These are phyloP conservation scores for Daldinia sp. DNA, from an alignment of 2,329 filamentous ascomycete species.

Conservation along the genomic window DNA sequence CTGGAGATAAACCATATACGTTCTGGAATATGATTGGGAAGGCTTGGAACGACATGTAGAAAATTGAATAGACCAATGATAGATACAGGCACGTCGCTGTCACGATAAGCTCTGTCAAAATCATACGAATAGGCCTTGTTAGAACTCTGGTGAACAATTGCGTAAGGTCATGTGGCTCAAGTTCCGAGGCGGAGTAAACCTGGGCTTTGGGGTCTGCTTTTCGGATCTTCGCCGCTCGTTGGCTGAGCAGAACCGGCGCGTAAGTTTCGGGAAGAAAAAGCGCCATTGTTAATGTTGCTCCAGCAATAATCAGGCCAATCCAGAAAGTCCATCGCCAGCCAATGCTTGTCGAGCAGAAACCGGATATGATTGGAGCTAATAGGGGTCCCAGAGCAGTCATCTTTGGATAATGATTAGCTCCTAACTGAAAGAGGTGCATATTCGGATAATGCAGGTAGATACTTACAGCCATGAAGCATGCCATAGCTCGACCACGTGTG, in stretches of 20 bases:
- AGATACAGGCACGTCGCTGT: conserved; percentile 77
- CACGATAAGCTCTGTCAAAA: conserved; percentile 78
- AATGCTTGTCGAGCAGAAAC: conserved; percentile 68
- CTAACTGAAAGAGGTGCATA: background rate
- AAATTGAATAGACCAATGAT: conserved; percentile 74
- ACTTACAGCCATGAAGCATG: conserved; percentile 72
- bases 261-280: conserved; percentile 75
- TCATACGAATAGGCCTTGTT: conserved; percentile 78
- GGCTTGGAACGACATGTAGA: conserved; percentile 81
- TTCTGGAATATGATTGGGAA: conserved; percentile 77
- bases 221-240: conserved; percentile 68
- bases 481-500: conserved; percentile 70
- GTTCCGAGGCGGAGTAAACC: conserved; percentile 71
- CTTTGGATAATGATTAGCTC: conserved; percentile 50
- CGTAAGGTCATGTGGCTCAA: conserved; percentile 68
- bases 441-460: background rate
- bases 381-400: conserved; percentile 75
- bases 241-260: conserved; percentile 67
- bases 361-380: conserved; percentile 73
- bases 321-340: conserved; percentile 80
- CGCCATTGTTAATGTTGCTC: conserved; percentile 68
- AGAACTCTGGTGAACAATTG: conserved; percentile 77
- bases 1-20: conserved; percentile 72
- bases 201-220: conserved; percentile 64
- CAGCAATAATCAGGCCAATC: conserved; percentile 77